Evolutionary conservation across 805 yeast genomes (phyloP), one percentile per base, ranked within the genome.

Genomic region (Saturnispora mendoncae): DNA sequence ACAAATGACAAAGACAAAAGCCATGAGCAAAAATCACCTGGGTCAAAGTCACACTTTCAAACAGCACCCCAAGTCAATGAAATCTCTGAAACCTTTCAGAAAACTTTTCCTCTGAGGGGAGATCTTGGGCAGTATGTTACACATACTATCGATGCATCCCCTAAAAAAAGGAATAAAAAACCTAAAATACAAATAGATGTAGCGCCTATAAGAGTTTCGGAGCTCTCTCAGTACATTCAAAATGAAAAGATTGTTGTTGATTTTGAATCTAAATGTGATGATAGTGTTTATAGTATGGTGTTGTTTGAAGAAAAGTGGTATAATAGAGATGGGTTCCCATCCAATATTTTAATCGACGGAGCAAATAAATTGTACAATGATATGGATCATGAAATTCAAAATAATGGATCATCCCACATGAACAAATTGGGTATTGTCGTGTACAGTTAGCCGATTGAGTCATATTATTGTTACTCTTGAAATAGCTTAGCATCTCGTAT

Each of bases 111-210:
- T 2, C 4, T 19, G 9, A 33, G 36, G 7, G 13, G 17, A 7
- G 19, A 24, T 8, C 25, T 33, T 4, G 36, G 35, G n/a, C 26
- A 20, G 6, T 32, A 17, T 25, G 18, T 39, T 3, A 37, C 39
- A 3, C 42, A 39, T n/a, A 32, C 14, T 12, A 39, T 39, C n/a
- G 37, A 39, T 26, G 19, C 24, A 17, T 32, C 42, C 2, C 42
- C 31, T 3, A 39, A 20, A n/a, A 39, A 26, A 18, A 25, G 28
- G 12, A 27, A 14, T 13, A 24, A 15, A 9, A 27, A 18, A 21
- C 27, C 30, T 5, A 20, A n/a, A 13, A 21, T 33, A 10, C 34
- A 21, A 19, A 12, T n/a, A n/a, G n/a, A 8, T 9, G n/a, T 14
- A 20, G 6, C 33, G 9, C 33, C 28, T 14, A 29, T 18, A 10